Evolutionary conservation across 2,329 filamentous ascomycete species (phyloP).

Genomic region (Aspergillus unguis): DNA sequence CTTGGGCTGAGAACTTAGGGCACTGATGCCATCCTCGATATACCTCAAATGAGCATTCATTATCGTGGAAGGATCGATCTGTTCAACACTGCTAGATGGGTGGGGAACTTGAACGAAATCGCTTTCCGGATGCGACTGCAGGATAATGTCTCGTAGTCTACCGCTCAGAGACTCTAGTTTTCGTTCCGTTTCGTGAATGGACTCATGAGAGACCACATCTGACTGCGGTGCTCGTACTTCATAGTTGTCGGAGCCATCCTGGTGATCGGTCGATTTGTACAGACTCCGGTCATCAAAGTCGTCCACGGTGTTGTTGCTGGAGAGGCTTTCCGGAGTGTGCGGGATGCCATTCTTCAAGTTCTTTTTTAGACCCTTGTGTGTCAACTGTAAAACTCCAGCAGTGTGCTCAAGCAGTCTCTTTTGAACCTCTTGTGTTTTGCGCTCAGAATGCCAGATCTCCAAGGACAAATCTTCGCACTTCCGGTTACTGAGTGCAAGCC

Average conservation of each 20-base stretch:
- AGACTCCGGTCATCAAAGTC: slow-evolving; percentile 75
- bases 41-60: slow-evolving; percentile 64
- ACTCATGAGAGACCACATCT: slow-evolving; percentile 34
- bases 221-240: slow-evolving; percentile 19
- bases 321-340: slow-evolving; percentile 73
- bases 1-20: slow-evolving; percentile 54
- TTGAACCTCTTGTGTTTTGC: slow-evolving; percentile 70
- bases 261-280: slow-evolving; percentile 65
- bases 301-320: slow-evolving; percentile 56
- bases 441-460: slow-evolving; percentile 77
- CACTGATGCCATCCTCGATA: slow-evolving; percentile 62
- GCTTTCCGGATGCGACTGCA: slow-evolving; percentile 40
- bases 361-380: slow-evolving; percentile 71
- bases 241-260: slow-evolving; percentile 48
- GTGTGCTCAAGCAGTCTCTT: slow-evolving; percentile 81
- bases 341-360: slow-evolving; percentile 55
- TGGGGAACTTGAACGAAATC: slow-evolving; percentile 39
- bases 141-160: slow-evolving; percentile 64
- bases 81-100: slow-evolving; percentile 24
- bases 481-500: slow-evolving; percentile 68
- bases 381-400: slow-evolving; percentile 85
- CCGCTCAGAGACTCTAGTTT: slow-evolving; percentile 67
- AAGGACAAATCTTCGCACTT: slow-evolving; percentile 82
- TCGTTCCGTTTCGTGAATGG: slow-evolving; percentile 60
- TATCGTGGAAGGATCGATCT: slow-evolving; percentile 27